A percentile compares a stretch with the other conserved stretches of the same genome.
Evolutionary conservation across 148 eudicot genomes (phyloP).

Genomic region (Diospyros lotus): DNA sequence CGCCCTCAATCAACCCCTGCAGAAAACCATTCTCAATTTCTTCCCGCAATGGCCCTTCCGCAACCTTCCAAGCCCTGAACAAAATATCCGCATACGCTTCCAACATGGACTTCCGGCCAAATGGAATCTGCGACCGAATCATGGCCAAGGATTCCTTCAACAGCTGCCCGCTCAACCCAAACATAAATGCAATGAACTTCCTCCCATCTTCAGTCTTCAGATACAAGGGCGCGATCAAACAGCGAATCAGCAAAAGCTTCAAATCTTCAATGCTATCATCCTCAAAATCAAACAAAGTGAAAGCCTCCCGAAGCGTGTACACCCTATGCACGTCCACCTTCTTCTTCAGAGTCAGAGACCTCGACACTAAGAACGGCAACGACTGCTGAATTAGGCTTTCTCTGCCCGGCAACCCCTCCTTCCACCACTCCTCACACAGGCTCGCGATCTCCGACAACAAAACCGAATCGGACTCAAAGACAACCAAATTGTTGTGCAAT

Average conservation of each 20-base stretch:
- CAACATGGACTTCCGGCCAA: conserved; percentile 75
- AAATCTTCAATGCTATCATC: conserved; percentile 92
- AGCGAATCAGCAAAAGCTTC: conserved; percentile 61
- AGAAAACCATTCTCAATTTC: conserved; percentile 81
- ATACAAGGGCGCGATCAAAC: conserved; percentile 74
- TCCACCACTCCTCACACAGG: conserved; percentile 96
- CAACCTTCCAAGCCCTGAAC: conserved; percentile 78
- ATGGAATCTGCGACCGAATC: conserved; percentile 80
- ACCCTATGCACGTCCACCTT: conserved; percentile 87
- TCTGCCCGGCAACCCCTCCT: conserved; percentile 54
- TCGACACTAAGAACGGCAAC: conserved; percentile 67
- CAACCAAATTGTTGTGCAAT: conserved; percentile 71
- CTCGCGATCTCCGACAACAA: conserved; percentile 59
- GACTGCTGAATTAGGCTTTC: conserved; percentile 76
- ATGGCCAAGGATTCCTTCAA: conserved; percentile 68
- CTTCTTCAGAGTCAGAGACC: conserved; percentile 67
- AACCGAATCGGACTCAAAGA: conserved; percentile 60
- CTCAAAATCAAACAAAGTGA: conserved; percentile 80
- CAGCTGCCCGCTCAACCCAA: conserved; percentile 65
- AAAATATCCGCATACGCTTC: conserved; percentile 85
- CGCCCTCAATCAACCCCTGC: conserved; percentile 74
- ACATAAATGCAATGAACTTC: conserved; percentile 71
- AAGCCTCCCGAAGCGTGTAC: conserved; percentile 65
- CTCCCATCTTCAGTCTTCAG: conserved; percentile 82
- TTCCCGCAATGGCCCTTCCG: conserved; percentile 42